Evolutionary conservation across 2,329 filamentous ascomycete species (phyloP), one percentile per base, ranked within the genome.

Genomic region (Arthroderma uncinatum): DNA sequence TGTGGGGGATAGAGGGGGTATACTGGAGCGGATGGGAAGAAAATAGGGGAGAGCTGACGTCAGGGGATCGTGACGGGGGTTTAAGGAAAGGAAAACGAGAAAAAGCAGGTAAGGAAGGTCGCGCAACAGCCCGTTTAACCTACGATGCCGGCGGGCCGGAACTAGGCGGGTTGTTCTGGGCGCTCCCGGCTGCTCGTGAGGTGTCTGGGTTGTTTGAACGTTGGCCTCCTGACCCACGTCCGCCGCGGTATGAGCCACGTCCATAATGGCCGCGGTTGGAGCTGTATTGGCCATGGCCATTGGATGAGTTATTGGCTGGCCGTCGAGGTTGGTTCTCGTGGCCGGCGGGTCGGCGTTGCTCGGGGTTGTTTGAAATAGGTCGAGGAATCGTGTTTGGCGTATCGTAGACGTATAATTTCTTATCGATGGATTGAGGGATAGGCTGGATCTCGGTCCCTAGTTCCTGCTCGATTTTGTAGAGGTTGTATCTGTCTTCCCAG

Each of bases 391-490:
- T 92, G 67, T 98, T 92, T 0, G 93, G 93, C 61, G 91, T 88
- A 62, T 98, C 94, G 72, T 98, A 98, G 54, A 98, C 93, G 70
- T 98, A 98, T 37, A 98, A 83, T 62, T 87, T 94, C 81, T 96
- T 97, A 78, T 98, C 93, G 63, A 98, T 98, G 64, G 83, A 86
- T 55, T 84, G 81, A 16, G 93, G 93, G 66, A 98, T 98, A n/a
- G 93, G 85, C 69, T 93, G 88, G 60, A 98, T 98, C 74, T 98
- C 93, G 5, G 93, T 98, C 55, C 93, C 93, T 40, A 98, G 79
- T 68, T 98, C 93, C 65, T 94, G 87, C 73, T 98, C 93, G 65
- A 98, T 98, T 71, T 94, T 94, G 79, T 98, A 98, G 19, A 98
- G 81, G 73, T 97, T 98, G 80, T 95, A 97, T 28, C 93, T 85